Percentiles rank a stretch among this genome's conserved stretches.
These are phyloP conservation scores for Leccinum obscurum DNA, from an alignment of 768 basidiomycete genomes.

Conservation along the genomic window DNA sequence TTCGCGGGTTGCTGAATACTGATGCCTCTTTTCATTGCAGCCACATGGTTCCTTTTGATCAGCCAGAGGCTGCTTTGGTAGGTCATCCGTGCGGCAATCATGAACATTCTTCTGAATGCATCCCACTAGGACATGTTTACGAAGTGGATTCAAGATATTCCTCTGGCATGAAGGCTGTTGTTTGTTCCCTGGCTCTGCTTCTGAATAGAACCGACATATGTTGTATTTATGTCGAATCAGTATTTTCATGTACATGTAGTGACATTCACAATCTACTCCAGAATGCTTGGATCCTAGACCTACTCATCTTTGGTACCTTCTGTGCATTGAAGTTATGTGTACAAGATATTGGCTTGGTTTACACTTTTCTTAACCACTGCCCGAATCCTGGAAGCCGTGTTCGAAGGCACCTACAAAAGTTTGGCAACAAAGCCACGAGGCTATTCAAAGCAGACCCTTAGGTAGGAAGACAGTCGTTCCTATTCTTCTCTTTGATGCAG, in stretches of 20 bases:
- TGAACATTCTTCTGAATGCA: neutral
- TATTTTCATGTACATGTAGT: neutral
- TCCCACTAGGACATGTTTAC: slow-evolving; percentile 57
- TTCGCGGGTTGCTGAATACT: neutral
- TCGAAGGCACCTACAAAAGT: too few species aligned
- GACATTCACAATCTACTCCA: neutral
- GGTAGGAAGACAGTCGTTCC: too few species aligned
- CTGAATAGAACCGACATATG: neutral
- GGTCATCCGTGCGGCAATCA: slow-evolving; percentile 19
- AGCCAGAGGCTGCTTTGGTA: slow-evolving; percentile 81
- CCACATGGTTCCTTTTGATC: slow-evolving; percentile 90
- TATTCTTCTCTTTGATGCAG: too few species aligned
- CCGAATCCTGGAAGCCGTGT: too few species aligned
- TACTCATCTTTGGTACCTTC: neutral
- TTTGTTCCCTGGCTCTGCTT: neutral
- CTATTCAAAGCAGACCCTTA: too few species aligned
- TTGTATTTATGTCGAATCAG: neutral
- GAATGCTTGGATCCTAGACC: neutral
- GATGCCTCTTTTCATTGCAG: slow-evolving; percentile 38
- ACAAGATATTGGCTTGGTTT: neutral
- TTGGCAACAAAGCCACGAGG: too few species aligned
- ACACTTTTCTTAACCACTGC: too few species aligned
- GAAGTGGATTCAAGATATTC: slow-evolving; percentile 55
- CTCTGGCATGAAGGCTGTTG: slow-evolving; percentile 34
- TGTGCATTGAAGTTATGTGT: neutral